Base-by-base conservation (phyloP, 805 yeast species). In the Pichia pseudocactophila region DNA sequence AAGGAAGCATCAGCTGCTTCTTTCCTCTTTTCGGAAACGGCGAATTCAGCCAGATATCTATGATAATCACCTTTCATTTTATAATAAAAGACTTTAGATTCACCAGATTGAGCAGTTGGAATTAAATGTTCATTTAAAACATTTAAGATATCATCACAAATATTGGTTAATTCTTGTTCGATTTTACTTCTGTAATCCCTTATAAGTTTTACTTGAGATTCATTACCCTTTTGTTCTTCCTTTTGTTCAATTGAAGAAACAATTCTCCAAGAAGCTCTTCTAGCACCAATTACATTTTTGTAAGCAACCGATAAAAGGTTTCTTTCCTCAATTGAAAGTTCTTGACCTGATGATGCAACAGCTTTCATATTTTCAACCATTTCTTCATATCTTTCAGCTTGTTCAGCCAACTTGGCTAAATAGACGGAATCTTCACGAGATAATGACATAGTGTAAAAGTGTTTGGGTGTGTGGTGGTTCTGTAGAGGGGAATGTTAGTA, bases 51-150 rank as follows among this genome's bases (percentile, higher is more conserved):
- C 70, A 90, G 77, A 70, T 90, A 90, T 75, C 98, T 95, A 75
- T 89, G 95, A 76, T 90, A 90, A 69, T 90, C 98, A 76, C 97
- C 98, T 74, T 90, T 90, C 97, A 90, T 90, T 78, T 90, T 90
- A 74, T 86, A 88, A 77, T 90, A 90, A 70, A 90, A 90, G 44
- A 90, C 97, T 76, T 90, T 88, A 40, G 96, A 88, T 71, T 92
- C 98, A 60, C 97, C 97, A 53, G 95, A 79, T 64, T 82, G 86
- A 50, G 97, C 97, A 50, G 90, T 74, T 54, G 96, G 89, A 59
- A 90, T 87, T 67, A 90, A 80, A 67, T 88, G 94, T 58, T 84
- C 75, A 53, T 87, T 80, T 63, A 92, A 77, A 49, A 90, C 96
- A 34, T 80, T 71, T 60, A 92, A 73, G 59, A 92, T 89, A 65